A percentile compares a stretch with the other conserved stretches of the same genome.
Evolutionary conservation across 2,329 filamentous ascomycete genomes (phyloP).

Genomic region (Apiospora pterosperma): DNA sequence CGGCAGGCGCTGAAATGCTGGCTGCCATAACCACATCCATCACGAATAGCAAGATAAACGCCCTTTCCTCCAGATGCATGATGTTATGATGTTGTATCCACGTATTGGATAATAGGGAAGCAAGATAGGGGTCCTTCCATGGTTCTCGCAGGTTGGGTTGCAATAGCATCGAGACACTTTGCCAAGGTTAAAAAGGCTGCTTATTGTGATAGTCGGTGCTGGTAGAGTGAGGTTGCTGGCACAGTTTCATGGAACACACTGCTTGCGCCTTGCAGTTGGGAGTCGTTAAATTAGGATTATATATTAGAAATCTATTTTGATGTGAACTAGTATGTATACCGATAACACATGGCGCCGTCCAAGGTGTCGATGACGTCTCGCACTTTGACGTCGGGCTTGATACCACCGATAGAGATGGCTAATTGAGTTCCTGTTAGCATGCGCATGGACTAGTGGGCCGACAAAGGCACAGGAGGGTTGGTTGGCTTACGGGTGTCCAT

Average conservation of each 20-base stretch:
- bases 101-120: no score
- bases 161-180: no score
- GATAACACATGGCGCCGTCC: slow-evolving; percentile 6
- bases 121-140: no score
- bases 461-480: not conserved
- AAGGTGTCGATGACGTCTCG: slow-evolving; percentile 2
- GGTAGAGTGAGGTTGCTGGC: no score
- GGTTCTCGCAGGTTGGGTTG: no score
- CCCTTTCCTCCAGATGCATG: no score
- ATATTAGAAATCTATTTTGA: not conserved
- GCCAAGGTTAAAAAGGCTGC: no score
- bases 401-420: slow-evolving; percentile 1
- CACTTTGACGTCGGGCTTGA: slow-evolving; percentile 5
- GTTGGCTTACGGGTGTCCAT: slow-evolving; percentile 4
- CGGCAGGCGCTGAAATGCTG: no score
- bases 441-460: not conserved
- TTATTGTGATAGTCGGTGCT: no score
- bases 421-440: not conserved
- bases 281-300: not conserved
- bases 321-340: slow-evolving; percentile 4
- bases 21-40: no score
- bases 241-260: not conserved
- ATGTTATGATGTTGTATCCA: no score
- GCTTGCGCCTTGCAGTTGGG: not conserved
- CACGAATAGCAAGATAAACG: no score